Base-by-base conservation (phyloP, 257 asterid genomes). In the Capsicum baccatum region DNA sequence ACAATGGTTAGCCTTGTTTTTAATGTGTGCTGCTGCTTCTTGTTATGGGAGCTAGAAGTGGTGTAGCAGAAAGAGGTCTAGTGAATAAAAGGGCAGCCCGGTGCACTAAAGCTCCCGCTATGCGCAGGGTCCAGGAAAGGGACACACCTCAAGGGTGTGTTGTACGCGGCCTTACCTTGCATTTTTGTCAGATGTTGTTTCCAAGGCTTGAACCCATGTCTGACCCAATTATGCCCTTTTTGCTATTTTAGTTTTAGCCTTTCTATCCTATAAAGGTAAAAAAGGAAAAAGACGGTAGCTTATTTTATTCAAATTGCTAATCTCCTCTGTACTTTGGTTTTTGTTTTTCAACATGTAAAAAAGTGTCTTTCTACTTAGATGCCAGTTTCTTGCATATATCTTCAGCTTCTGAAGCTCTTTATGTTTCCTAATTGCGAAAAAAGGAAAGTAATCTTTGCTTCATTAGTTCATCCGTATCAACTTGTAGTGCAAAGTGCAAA, bases 291-390 rank as follows among this genome's bases (percentile, higher is more conserved):
- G 9, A 33, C 14, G 15, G 9, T 13, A 66, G 48, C 44, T 33
- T 66, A 35, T 66, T 66, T 13, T 66, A 6, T 15, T 66, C 17
- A 16, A 66, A 66, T 66, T 66, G 74, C 48, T 66, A 35, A 6
- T 35, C n/a, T 35, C 10, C 19, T 66, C 19, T 66, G 48, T 35
- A 66, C 19, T 50, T 19, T 74, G 19, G 56, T 47, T n/a, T 10
- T 73, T 73, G 42, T 73, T n/a, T 50, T 74, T 74, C n/a, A 74
- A 74, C 80, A 50, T 50, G 80, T 73, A n/a, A 73, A 6, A 73
- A n/a, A 39, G 11, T 47, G 37, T 19, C 1, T 17, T 44, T 44
- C 56, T 70, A 17, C 5, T 47, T 71, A 16, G 44, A 10, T 73
- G 80, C 60, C 60, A 19, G 80, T 19, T 19, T 73, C 80, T 73